These are phyloP conservation scores for Mucor irregularis DNA, from an alignment of 371 early-diverging fungal genomes.

Conservation along the genomic window DNA sequence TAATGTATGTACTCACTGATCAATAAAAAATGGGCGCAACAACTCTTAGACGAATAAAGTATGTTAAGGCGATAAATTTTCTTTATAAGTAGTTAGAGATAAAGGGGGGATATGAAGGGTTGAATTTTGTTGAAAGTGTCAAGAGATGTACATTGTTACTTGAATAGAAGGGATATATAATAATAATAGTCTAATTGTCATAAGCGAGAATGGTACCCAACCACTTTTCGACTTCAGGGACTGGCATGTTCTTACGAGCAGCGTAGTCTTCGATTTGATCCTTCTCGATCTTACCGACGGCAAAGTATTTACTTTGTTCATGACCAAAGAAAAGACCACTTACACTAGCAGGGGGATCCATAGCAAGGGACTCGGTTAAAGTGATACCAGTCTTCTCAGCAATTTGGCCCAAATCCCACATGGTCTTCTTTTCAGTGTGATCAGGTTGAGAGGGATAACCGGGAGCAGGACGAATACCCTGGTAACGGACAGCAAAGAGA, in stretches of 20 bases:
- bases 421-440: slow-evolving; percentile 87
- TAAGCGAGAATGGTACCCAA: slow-evolving; percentile 83
- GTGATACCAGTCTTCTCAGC: slow-evolving; percentile 77
- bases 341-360: slow-evolving; percentile 90
- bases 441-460: slow-evolving; percentile 90
- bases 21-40: too few species aligned
- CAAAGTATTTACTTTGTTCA: slow-evolving; percentile 83
- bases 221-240: slow-evolving; percentile 83
- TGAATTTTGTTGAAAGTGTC: too few species aligned
- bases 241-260: slow-evolving; percentile 68
- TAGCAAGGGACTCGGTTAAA: slow-evolving; percentile 88
- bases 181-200: slow-evolving; percentile 36
- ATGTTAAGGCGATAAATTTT: too few species aligned
- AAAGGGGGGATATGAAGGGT: too few species aligned
- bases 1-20: neutral
- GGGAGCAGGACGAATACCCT: slow-evolving; percentile 92
- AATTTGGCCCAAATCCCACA: slow-evolving; percentile 85
- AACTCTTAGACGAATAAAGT: too few species aligned
- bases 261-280: slow-evolving; percentile 85
- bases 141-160: too few species aligned
- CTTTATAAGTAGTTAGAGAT: too few species aligned
- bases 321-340: slow-evolving; percentile 79
- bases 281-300: slow-evolving; percentile 89
- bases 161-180: neutral
- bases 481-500: slow-evolving; percentile 85